Percentiles rank a stretch among this genome's conserved stretches.
These are phyloP conservation scores for Suillus cothurnatus DNA, from an alignment of 768 basidiomycete genomes.

Conservation along the genomic window DNA sequence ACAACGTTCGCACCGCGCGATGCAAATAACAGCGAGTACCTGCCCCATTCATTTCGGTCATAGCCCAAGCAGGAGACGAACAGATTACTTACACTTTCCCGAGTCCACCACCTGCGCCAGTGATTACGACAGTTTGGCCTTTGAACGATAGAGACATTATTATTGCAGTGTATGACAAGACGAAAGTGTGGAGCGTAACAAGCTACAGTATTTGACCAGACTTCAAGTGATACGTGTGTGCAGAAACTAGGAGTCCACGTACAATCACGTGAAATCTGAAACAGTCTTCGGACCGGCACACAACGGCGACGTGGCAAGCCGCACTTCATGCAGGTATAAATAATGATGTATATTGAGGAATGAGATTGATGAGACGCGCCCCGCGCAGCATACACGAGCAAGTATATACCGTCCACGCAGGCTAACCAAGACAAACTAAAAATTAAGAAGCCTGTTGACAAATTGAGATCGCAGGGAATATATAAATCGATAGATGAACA, in stretches of 20 bases:
- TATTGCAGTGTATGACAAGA: conserved; percentile 14
- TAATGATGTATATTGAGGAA: conserved; percentile 24
- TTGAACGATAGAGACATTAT: conserved; percentile 72
- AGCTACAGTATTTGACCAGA: not conserved
- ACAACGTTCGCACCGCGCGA: conserved; percentile 91
- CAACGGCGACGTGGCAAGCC: no score
- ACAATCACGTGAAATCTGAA: conserved; percentile 20
- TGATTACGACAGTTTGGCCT: conserved; percentile 90
- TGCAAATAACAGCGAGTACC: conserved; percentile 92
- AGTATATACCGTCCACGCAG: conserved; percentile 31
- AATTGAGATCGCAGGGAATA: conserved; percentile 8
- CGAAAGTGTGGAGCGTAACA: not conserved
- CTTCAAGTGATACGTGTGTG: not conserved
- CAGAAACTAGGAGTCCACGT: not conserved
- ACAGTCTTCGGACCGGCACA: not conserved
- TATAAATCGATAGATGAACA: conserved; percentile 10
- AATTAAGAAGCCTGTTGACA: conserved; percentile 31
- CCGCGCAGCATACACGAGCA: conserved; percentile 31
- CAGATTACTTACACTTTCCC: conserved; percentile 75
- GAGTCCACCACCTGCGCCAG: conserved; percentile 94
- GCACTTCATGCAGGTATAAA: conserved; percentile 18
- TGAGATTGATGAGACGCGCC: conserved; percentile 29
- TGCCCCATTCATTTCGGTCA: conserved; percentile 30
- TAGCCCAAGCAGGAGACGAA: not conserved
- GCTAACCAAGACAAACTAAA: conserved; percentile 19